Base-by-base conservation (phyloP, 768 basidiomycete species). In the Rhodotorula kratochvilovae region DNA sequence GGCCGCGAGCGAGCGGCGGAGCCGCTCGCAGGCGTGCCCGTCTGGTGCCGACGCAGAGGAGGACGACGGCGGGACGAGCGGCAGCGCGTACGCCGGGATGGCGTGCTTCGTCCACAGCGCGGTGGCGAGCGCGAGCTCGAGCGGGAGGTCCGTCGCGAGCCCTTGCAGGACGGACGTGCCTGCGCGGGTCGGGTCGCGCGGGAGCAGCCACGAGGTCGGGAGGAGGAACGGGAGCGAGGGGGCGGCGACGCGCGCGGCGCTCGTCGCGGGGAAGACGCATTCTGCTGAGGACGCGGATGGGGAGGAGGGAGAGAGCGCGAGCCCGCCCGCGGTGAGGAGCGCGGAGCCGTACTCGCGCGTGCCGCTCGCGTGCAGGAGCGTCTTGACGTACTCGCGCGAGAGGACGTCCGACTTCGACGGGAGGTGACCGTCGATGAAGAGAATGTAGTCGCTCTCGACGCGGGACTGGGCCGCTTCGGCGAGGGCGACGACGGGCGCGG, bases 221-320 rank as follows among this genome's bases (percentile, higher is more conserved):
- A 69, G 35, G 48, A 75, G 67, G 70, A 75, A 71, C 19, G 70
- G 70, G 19, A 61, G 58, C 7, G 70, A 48, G 0, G 73, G 70
- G 29, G 64, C 46, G 31, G 64, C 45, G 15, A 74, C 36, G 19
- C 60, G 39, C 16, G 31, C n/a, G 16, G 51, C n/a, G 29, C 25
- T 29, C 4, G 29, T 11, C 3, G 27, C 15, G 21, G 54, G 63
- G 42, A 46, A 70, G 31, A 39, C 7, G 56, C 68, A 65, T 3
- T 29, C 8, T 16, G 21, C 5, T 1, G 29, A 19, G 16, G 66
- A 54, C 1, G 61, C 35, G 27, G 65, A 35, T n/a, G n/a, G 39
- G 54, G 65, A 31, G 5, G 54, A 59, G 39, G 27, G 2, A 7
- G 62, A 19, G 55, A 73, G 56, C 21, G 57, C 21, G 56, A 75